phyloP scores from a whole-genome alignment of 257 asterid genomes.

The Solanum clarkiae region DNA sequence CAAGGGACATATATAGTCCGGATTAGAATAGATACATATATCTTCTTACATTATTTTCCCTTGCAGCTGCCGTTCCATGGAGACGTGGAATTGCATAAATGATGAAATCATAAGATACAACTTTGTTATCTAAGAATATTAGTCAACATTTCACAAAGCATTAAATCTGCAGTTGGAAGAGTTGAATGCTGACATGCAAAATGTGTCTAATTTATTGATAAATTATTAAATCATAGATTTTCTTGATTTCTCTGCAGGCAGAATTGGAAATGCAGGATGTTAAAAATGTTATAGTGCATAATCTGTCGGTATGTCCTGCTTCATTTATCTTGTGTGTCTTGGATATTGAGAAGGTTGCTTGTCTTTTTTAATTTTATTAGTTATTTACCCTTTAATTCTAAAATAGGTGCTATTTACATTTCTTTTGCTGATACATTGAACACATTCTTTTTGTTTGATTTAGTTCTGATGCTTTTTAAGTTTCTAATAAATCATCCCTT shows the following conservation, averaged over 20 bases:
- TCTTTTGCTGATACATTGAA: not conserved
- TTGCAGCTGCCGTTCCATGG: not conserved
- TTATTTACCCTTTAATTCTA: not conserved
- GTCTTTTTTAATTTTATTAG: not conserved
- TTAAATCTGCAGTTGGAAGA: not conserved
- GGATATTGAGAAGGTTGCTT: not conserved
- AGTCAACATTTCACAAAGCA: not conserved
- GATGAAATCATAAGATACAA: not conserved
- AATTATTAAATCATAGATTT: not conserved
- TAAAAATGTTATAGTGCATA: constrained; percentile 67
- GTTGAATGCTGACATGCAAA: not conserved
- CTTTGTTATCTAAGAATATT: not conserved
- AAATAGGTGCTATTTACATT: not conserved
- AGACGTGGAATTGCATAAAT: not conserved
- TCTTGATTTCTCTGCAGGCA: constrained; percentile 44
- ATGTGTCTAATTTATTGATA: not conserved
- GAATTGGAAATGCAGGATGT: constrained; percentile 94
- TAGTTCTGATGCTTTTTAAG: not conserved
- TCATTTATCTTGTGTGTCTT: not conserved
- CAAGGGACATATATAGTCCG: not conserved
- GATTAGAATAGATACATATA: not conserved
- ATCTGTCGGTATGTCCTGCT: constrained; percentile 67
- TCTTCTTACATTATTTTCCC: not conserved
- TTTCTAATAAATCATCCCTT: not conserved
- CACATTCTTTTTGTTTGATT: not conserved